Evolutionary conservation across 2,329 filamentous ascomycete species (phyloP).

Genomic region (Cercospora zeae-maydis): DNA sequence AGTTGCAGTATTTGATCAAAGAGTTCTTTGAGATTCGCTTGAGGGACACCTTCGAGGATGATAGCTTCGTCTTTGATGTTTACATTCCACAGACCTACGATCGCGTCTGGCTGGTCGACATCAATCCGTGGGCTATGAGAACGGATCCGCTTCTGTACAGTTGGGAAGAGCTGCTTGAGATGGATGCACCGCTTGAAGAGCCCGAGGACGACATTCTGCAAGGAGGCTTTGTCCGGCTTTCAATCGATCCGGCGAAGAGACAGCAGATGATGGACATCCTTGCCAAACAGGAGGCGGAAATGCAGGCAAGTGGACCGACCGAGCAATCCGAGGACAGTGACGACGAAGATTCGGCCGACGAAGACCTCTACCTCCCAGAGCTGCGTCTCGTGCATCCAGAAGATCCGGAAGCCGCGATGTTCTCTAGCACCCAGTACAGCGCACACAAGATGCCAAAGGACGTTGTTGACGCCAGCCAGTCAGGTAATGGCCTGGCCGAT

Average conservation of each 20-base stretch:
- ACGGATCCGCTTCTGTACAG: slow-evolving; percentile 88
- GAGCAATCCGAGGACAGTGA: slow-evolving; percentile 32
- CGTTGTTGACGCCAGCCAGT: slow-evolving; percentile 66
- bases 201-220: slow-evolving; percentile 18
- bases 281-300: slow-evolving; percentile 7
- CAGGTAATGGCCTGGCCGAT: slow-evolving; percentile 68
- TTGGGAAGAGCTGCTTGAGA: slow-evolving; percentile 79
- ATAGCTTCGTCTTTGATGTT: slow-evolving; percentile 83
- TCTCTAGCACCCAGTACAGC: slow-evolving; percentile 81
- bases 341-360: slow-evolving; percentile 53
- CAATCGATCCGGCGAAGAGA: slow-evolving; percentile 19
- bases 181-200: slow-evolving; percentile 54
- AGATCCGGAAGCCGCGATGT: slow-evolving; percentile 84
- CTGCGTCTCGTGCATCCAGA: slow-evolving; percentile 77
- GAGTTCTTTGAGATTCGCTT: slow-evolving; percentile 74
- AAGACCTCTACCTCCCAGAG: slow-evolving; percentile 63
- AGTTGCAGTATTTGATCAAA: slow-evolving; percentile 65
- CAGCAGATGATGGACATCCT: slow-evolving; percentile 11
- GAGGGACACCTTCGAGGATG: slow-evolving; percentile 75
- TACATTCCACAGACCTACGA: slow-evolving; percentile 77
- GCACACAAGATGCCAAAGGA: slow-evolving; percentile 94
- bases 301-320: slow-evolving; percentile 1
- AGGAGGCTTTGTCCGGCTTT: slow-evolving; percentile 27
- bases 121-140: slow-evolving; percentile 88
- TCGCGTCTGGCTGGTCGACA: slow-evolving; percentile 80